Evolutionary conservation across 306 rosid species (phyloP), one percentile per base, ranked within the genome.

Genomic region (Dryas alaskensis): DNA sequence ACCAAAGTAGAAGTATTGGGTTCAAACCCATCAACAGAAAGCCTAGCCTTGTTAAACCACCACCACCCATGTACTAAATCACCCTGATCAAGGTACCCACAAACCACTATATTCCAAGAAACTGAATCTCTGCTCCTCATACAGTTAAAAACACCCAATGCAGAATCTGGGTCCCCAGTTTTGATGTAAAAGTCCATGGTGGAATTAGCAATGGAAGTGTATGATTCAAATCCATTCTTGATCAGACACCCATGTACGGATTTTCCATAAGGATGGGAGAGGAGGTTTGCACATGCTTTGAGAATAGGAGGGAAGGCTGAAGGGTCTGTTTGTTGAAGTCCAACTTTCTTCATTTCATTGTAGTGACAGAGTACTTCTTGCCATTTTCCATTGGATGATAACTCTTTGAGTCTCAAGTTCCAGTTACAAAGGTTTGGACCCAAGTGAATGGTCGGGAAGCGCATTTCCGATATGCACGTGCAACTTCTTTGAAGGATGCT

Each of bases 1-100:
- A 86, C 86, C 82, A 86, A 49, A 39, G 84, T 78, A 39, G 87
- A 81, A 64, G 52, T 77, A 67, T 81, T 86, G 11, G 89, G 87
- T 46, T 67, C 65, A 69, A 83, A 86, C 58, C 81, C 61, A 12
- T 48, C 54, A 73, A 7, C 63, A 19, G 17, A 69, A 40, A 16
- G 37, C 75, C 78, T 78, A 4, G 79, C 84, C 67, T 54, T 66
- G 45, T 27, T 50, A 61, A 86, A 86, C 85, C 87, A 78, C 72
- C 31, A 60, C 27, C 81, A 54, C 49, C 89, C 89, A 52, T 66
- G 75, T 49, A 16, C 40, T 25, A 59, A 60, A 64, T 44, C 51
- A 22, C 85, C 84, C 60, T 65, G 65, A 49, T 57, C 78, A 70
- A 86, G 84, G 61, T 57, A 45, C 44, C 84, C 87, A 78, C 53